Evolutionary conservation across 73 alveolate genomes (phyloP), one percentile per base, ranked within the genome.

Genomic region (Vitrella brassicaformis): DNA sequence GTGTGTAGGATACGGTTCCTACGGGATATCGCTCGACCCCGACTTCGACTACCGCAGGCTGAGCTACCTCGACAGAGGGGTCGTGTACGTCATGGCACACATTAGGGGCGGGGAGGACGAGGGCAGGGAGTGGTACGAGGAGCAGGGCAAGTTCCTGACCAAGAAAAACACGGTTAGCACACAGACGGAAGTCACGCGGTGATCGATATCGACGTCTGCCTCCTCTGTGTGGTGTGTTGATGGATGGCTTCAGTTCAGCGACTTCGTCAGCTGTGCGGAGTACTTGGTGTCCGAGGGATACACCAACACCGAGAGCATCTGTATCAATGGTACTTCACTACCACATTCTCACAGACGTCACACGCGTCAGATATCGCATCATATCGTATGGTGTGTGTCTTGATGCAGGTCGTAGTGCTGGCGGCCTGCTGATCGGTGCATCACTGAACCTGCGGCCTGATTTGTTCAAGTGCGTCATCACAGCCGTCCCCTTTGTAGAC

Each of bases 91-190:
- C 31, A 31, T 71, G 67, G 89, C 92, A 14, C 81, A 81, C 80
- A 88, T 86, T 1, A 75, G 92, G 71, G 92, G 92, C 19, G 92
- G 92, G n/a, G 85, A 82, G 1, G 92, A 86, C 68, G 80, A 75
- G 65, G 92, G 92, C 0, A 66, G 76, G 0, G 45, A 73, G 30
- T 86, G 92, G 92, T 88, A 86, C 68, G 56, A 39, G 14, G 82
- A 81, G 29, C 56, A 75, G 31, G 92, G 88, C 1, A 86, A 86
- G 76, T 79, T 86, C 27, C 27, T 22, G 22, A 81, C 76, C 31
- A 86, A 86, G 78, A 46, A 31, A 28, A 86, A 86, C 68, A 72
- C 88, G 26, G 28, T 81, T 47, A n/a, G n/a, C n/a, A n/a, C n/a
- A n/a, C n/a, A n/a, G n/a, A n/a, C n/a, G n/a, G n/a, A n/a, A n/a